Evolutionary conservation across 2,329 filamentous ascomycete species (phyloP).

Genomic region (Periglandula ipomoeae): DNA sequence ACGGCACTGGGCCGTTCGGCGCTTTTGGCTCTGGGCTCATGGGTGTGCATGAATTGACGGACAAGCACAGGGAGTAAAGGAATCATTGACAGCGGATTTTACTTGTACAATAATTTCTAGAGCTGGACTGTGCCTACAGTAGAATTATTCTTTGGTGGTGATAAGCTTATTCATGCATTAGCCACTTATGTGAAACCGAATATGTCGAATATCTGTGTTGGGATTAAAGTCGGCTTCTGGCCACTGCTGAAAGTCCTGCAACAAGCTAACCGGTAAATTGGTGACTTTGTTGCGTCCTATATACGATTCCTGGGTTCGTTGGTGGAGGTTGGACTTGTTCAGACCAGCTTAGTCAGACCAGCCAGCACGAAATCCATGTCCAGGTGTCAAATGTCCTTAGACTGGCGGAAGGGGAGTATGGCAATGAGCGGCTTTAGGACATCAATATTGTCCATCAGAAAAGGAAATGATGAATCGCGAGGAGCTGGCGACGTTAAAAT

Average conservation of each 20-base stretch:
- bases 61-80: constrained; percentile 2
- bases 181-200: too few species aligned
- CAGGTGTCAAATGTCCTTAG: neutral
- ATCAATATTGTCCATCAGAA: too few species aligned
- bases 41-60: neutral
- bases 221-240: too few species aligned
- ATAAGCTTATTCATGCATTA: too few species aligned
- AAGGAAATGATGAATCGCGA: too few species aligned
- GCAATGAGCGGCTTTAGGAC: too few species aligned
- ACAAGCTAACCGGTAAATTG: too few species aligned
- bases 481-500: too few species aligned
- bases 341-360: neutral
- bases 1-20: neutral
- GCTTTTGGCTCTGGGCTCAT: constrained; percentile 1
- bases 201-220: too few species aligned
- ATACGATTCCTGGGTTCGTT: too few species aligned
- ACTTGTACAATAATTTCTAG: constrained; percentile 4
- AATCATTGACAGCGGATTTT: neutral
- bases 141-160: neutral
- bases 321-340: neutral
- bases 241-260: too few species aligned
- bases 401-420: neutral
- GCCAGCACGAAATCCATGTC: neutral
- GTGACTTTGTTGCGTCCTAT: too few species aligned
- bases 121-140: neutral